phyloP scores from a whole-genome alignment of 116 monocot species.

The Thalassia testudinum region DNA sequence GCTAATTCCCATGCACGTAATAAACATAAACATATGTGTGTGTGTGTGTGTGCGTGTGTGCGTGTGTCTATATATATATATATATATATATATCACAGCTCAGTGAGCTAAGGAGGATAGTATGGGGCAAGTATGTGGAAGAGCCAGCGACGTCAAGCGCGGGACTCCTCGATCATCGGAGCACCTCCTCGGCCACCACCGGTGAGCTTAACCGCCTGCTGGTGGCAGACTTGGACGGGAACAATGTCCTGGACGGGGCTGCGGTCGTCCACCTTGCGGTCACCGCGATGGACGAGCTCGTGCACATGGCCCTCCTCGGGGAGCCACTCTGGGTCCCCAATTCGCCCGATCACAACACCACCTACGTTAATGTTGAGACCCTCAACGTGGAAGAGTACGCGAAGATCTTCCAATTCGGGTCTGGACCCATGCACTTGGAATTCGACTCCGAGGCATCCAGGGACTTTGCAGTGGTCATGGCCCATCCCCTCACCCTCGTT shows the following conservation, averaged over 20 bases:
- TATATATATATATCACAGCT: no score
- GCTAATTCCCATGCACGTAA: no score
- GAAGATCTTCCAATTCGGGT: conserved; percentile 22
- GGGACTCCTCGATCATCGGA: background rate
- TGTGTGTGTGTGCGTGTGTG: no score
- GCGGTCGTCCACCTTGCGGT: conserved; percentile 39
- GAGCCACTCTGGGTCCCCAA: conserved; percentile 44
- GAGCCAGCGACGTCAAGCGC: background rate
- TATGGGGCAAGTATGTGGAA: background rate
- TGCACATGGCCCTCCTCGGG: conserved; percentile 40
- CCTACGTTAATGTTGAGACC: background rate
- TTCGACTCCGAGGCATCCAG: conserved; percentile 43
- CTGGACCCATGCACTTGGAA: conserved; percentile 29
- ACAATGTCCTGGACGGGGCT: conserved; percentile 17
- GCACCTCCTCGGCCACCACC: background rate
- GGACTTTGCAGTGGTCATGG: conserved; percentile 37
- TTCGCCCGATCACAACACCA: conserved; percentile 1
- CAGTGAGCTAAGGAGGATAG: background rate
- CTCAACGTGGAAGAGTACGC: conserved; percentile 50
- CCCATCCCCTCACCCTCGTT: conserved; percentile 31
- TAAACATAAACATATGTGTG: no score
- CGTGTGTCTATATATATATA: no score
- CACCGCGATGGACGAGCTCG: conserved; percentile 61
- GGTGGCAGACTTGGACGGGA: no score
- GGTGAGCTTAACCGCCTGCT: conserved; percentile 3